These are phyloP conservation scores for Plasmopara viticola DNA, from an alignment of 352 stramenopile species.

Conservation along the genomic window DNA sequence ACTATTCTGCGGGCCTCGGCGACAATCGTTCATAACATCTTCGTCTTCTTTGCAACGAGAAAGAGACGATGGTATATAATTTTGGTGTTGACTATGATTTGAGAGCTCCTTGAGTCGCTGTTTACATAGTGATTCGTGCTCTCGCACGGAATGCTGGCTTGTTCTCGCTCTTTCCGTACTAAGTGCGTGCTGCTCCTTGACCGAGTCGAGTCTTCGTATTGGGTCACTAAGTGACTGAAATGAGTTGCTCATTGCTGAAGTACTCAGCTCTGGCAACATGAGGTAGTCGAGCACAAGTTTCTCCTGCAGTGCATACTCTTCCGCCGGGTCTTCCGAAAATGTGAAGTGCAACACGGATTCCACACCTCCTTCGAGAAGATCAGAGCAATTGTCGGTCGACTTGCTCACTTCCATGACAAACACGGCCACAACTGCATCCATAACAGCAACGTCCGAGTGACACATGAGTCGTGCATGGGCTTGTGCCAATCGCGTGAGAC, in stretches of 20 bases:
- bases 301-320: constrained; percentile 65
- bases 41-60: constrained; percentile 14
- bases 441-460: constrained; percentile 52
- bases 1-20: constrained; percentile 6
- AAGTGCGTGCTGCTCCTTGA: background rate
- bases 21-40: constrained; percentile 25
- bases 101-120: constrained; percentile 8
- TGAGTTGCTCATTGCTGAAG: constrained; percentile 14
- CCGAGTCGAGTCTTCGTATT: too few relatives aligned
- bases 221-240: background rate
- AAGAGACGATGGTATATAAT: constrained; percentile 2
- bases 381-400: constrained; percentile 49
- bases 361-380: constrained; percentile 43
- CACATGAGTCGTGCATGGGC: constrained; percentile 88
- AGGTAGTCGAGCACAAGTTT: constrained; percentile 66
- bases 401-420: constrained; percentile 78
- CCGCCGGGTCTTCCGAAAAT: constrained; percentile 49
- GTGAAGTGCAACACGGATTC: constrained; percentile 68
- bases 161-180: too few relatives aligned
- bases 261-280: constrained; percentile 48
- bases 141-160: constrained; percentile 2
- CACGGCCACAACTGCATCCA: constrained; percentile 74
- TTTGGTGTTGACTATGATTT: constrained; percentile 4
- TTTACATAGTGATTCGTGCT: constrained; percentile 7
- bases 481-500: constrained; percentile 87